These are phyloP conservation scores for Xylaria nigripes DNA, from an alignment of 495 filamentous ascomycete species.

Conservation along the genomic window DNA sequence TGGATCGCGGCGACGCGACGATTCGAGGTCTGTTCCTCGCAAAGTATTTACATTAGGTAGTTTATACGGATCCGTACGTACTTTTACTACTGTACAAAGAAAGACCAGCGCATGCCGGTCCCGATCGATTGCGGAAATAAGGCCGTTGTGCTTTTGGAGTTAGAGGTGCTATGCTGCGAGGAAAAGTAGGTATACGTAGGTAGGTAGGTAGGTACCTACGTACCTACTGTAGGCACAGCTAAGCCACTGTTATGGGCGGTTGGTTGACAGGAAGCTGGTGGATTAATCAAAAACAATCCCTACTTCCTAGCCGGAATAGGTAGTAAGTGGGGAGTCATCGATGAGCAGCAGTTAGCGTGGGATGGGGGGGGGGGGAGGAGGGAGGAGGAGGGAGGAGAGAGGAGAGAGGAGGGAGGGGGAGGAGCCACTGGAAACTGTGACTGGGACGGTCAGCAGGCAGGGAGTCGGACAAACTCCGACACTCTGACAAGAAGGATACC, in stretches of 20 bases:
- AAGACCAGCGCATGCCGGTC: not conserved
- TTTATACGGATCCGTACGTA: no score
- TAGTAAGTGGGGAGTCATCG: slow-evolving; percentile 6
- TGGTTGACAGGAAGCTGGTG: not conserved
- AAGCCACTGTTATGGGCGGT: slow-evolving; percentile 2
- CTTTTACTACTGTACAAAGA: no score
- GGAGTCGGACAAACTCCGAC: not conserved
- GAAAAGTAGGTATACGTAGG: no score
- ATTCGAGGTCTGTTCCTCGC: not conserved
- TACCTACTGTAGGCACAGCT: not conserved
- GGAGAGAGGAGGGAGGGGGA: no score
- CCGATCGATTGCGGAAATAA: not conserved
- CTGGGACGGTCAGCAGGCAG: slow-evolving; percentile 12
- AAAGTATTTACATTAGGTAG: slow-evolving; percentile 10
- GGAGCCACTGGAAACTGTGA: slow-evolving; percentile 14
- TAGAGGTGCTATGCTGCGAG: no score
- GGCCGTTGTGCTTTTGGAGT: not conserved
- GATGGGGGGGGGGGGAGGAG: no score
- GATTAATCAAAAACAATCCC: no score
- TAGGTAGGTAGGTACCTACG: no score
- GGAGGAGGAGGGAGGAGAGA: no score
- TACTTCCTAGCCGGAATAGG: no score
- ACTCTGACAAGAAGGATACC: not conserved
- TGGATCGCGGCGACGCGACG: no score
- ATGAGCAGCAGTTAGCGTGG: slow-evolving; percentile 7